Percentiles rank a stretch among this genome's conserved stretches.
phyloP scores from a whole-genome alignment of 352 stramenopile species.

The Phytophthora sansomeana region DNA sequence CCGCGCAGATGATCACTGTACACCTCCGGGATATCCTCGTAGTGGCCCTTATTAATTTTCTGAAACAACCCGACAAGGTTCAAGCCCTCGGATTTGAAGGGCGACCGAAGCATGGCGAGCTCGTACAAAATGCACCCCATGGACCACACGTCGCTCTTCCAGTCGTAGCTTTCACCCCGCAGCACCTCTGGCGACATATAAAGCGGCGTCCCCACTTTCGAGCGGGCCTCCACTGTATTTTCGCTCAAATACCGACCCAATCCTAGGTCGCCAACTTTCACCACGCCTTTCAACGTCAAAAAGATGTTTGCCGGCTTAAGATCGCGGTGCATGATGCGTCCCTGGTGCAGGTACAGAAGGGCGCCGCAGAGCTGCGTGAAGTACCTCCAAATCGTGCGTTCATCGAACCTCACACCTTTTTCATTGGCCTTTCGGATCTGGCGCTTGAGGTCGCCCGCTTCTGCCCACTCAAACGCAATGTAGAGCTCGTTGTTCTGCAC shows the following conservation, averaged over 20 bases:
- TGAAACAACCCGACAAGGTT: slow-evolving; percentile 93
- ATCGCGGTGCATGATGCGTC: slow-evolving; percentile 95
- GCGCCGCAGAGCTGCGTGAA: slow-evolving; percentile 91
- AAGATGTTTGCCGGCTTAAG: slow-evolving; percentile 96
- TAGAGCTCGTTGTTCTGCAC: slow-evolving; percentile 91
- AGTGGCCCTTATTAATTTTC: slow-evolving; percentile 92
- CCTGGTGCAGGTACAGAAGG: slow-evolving; percentile 88
- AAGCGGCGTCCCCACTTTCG: slow-evolving; percentile 94
- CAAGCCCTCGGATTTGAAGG: slow-evolving; percentile 94
- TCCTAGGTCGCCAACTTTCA: slow-evolving; percentile 91
- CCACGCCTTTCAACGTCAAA: slow-evolving; percentile 87
- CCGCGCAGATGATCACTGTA: slow-evolving; percentile 71
- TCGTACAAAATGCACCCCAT: slow-evolving; percentile 97
- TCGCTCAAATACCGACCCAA: slow-evolving; percentile 83
- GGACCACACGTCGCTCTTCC: slow-evolving; percentile 96
- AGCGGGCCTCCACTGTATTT: slow-evolving; percentile 84
- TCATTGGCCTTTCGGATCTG: slow-evolving; percentile 93
- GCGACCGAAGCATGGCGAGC: slow-evolving; percentile 93
- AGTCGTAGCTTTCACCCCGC: slow-evolving; percentile 93
- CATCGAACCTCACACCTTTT: slow-evolving; percentile 85
- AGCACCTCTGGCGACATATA: slow-evolving; percentile 97
- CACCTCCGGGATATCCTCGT: slow-evolving; percentile 61
- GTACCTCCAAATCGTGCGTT: slow-evolving; percentile 95
- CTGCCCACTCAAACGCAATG: slow-evolving; percentile 95
- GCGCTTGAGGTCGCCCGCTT: slow-evolving; percentile 93